phyloP scores from a whole-genome alignment of 768 basidiomycete species.

The Tulasnella calospora region DNA sequence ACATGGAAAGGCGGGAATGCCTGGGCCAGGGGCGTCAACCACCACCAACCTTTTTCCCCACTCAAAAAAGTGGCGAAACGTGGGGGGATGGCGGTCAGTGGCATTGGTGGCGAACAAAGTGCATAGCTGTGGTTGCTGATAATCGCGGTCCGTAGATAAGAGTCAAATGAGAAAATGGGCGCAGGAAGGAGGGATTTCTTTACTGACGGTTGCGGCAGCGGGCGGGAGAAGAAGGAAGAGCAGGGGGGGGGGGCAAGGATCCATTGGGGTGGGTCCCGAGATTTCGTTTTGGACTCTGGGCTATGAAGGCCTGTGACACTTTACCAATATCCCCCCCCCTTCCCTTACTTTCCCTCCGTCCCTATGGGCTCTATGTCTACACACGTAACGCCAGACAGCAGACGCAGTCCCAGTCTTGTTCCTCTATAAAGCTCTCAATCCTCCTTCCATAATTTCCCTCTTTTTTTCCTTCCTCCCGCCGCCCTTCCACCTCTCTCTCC shows the following conservation, averaged over 20 bases:
- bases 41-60: not conserved
- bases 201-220: not conserved
- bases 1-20: not conserved
- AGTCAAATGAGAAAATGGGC: not conserved
- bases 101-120: not conserved
- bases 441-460: not conserved
- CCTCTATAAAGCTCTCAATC: not conserved
- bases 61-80: not conserved
- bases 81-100: not conserved
- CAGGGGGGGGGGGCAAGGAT: not conserved
- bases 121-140: not conserved
- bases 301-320: constrained; percentile 8
- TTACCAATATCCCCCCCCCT: not conserved
- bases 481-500: not conserved
- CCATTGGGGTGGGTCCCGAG: not conserved
- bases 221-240: not conserved
- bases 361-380: not conserved
- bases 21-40: constrained; percentile 6
- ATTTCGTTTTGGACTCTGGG: constrained; percentile 2
- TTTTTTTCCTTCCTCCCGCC: not conserved
- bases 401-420: not conserved
- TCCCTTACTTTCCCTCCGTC: not conserved
- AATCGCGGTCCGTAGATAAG: not conserved
- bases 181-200: not conserved
- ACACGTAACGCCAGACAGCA: not conserved